Conservation (phyloP, 371 early-diverging fungal species). For the Mucor lusitanicus region DNA sequence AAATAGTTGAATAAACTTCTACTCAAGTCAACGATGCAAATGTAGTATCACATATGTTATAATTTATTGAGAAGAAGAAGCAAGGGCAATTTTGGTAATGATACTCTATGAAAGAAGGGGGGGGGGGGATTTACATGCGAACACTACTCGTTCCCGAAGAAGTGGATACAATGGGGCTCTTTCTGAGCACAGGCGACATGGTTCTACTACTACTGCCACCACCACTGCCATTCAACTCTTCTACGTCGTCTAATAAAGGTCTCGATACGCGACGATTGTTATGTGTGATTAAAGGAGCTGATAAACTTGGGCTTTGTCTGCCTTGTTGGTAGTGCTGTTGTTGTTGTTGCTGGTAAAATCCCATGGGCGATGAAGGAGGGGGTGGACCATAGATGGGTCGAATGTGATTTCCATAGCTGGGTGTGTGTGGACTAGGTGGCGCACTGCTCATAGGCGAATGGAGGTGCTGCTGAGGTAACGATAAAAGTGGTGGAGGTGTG, state of each 20-base stretch:
- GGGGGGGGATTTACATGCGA: constrained; percentile 4
- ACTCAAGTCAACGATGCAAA: background rate
- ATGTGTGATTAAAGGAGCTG: constrained; percentile 14
- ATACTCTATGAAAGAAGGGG: background rate
- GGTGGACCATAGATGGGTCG: constrained; percentile 13
- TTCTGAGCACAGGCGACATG: constrained; percentile 8
- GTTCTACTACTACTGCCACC: background rate
- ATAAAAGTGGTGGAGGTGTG: constrained; percentile 15
- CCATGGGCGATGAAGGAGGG: constrained; percentile 7
- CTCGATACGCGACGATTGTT: constrained; percentile 10
- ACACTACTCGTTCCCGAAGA: constrained; percentile 13
- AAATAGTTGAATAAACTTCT: background rate
- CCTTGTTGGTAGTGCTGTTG: constrained; percentile 3
- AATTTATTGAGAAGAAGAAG: background rate
- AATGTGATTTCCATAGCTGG: constrained; percentile 7
- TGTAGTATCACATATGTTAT: background rate
- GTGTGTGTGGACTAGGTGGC: constrained; percentile 14
- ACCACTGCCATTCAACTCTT: background rate
- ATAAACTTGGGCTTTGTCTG: constrained; percentile 17
- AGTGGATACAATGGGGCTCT: constrained; percentile 15
- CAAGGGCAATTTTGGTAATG: background rate
- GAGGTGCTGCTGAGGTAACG: constrained; percentile 11
- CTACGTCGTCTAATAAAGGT: constrained; percentile 15
- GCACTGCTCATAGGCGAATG: constrained; percentile 7
- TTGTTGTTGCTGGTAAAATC: constrained; percentile 4